These are phyloP conservation scores for Pichia thaimueangensis DNA, from an alignment of 805 yeast species.

Conservation along the genomic window DNA sequence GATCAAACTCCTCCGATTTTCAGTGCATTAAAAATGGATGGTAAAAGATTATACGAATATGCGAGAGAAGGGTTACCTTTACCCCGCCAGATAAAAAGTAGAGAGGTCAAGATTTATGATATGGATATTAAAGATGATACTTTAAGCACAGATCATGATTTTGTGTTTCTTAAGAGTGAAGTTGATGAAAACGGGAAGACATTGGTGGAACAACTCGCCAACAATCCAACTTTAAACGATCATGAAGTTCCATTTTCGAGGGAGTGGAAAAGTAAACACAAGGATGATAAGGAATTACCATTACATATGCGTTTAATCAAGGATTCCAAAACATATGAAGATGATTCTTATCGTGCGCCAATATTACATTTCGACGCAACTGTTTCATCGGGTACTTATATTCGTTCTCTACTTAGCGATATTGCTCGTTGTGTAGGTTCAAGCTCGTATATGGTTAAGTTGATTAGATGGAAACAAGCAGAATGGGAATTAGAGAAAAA, in stretches of 20 bases:
- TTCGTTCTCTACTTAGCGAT: conserved; percentile 84
- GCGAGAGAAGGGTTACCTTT: conserved; percentile 83
- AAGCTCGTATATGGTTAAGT: conserved; percentile 81
- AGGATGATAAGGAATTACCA: conserved; percentile 26
- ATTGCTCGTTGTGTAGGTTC: conserved; percentile 75
- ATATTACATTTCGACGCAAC: conserved; percentile 64
- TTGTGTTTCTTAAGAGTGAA: conserved; percentile 37
- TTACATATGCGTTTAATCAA: conserved; percentile 35
- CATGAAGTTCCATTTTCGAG: conserved; percentile 55
- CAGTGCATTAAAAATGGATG: conserved; percentile 91
- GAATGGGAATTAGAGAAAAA: conserved; percentile 74
- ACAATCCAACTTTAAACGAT: conserved; percentile 54
- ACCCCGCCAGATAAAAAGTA: conserved; percentile 73
- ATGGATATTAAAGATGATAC: conserved; percentile 50
- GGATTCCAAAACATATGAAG: conserved; percentile 29
- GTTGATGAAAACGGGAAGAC: conserved; percentile 44
- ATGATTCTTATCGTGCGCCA: conserved; percentile 50
- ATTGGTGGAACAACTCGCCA: conserved; percentile 31
- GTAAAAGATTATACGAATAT: conserved; percentile 89
- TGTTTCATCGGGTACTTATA: conserved; percentile 94
- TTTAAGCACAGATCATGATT: conserved; percentile 50
- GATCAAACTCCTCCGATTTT: conserved; percentile 92
- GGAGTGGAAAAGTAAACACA: conserved; percentile 43
- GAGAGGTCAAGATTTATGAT: conserved; percentile 58
- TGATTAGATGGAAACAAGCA: conserved; percentile 69